Evolutionary conservation across 129 eudicot genomes (phyloP), one percentile per base, ranked within the genome.

Genomic region (Saposhnikovia divaricata): DNA sequence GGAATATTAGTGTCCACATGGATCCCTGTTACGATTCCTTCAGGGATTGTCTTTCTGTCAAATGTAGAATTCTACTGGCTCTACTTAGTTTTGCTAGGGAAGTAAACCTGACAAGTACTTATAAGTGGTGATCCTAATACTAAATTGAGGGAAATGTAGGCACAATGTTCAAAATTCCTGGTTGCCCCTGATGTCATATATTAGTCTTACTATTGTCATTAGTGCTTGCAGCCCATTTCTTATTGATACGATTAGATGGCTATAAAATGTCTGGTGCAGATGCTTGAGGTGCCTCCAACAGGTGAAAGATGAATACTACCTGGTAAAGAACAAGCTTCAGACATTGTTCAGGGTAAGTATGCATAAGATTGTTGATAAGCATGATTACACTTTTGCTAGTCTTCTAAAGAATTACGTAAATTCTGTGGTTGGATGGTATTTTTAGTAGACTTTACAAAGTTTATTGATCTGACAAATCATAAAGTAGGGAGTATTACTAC

Each of bases 271-370:
- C 51, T 75, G 39, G 0, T 75, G 63, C 61, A 75, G 78, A 63
- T 75, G 78, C 61, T 14, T 75, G 59, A 75, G 23, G 18, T 46
- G 61, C 51, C 61, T 75, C 39, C 59, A 75, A 46, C 78, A 75
- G 21, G 15, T 75, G 23, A 75, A 75, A 75, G 78, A 75, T 46
- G 78, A 75, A 46, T 75, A 75, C 42, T 46, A 46, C 28, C 78
- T 75, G 27, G 78, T 75, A 2, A 75, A 75, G 61, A 75, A 46
- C 78, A 75, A 46, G 42, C 59, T 75, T 75, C 78, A 75, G 8
- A 46, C 59, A 14, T 27, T 75, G 42, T 75, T 75, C 61, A 46
- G 25, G 78, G 78, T 75, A 38, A 74, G 77, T 74, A 9, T 40
- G 28, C 57, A 42, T 12, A 12, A 10, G 21, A 74, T 9, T 40